These are phyloP conservation scores for Alloteropsis semialata DNA, from an alignment of 176 grass and related monocot species.

Conservation along the genomic window DNA sequence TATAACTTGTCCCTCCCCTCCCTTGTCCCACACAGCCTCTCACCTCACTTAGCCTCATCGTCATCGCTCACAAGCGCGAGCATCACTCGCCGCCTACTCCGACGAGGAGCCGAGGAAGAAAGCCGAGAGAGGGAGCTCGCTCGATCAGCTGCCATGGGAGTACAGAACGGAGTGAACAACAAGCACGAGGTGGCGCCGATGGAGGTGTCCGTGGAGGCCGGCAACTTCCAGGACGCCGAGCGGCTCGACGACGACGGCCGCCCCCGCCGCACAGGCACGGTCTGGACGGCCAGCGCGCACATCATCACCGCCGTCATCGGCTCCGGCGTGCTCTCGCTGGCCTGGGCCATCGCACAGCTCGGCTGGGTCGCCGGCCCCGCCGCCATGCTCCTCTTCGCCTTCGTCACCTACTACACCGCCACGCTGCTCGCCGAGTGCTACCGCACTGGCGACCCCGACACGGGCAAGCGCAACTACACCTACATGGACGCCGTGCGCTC, in stretches of 20 bases:
- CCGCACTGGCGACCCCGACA: conserved; percentile 32
- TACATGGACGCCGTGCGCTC: conserved; percentile 49
- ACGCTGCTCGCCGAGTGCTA: conserved; percentile 52
- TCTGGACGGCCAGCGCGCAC: conserved; percentile 55
- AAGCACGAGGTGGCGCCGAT: background rate
- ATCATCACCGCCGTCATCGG: conserved; percentile 59
- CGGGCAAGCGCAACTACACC: conserved; percentile 46
- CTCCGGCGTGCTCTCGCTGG: conserved; percentile 50
- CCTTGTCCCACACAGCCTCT: background rate
- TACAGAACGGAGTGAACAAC: background rate
- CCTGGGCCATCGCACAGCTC: conserved; percentile 54
- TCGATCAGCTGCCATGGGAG: background rate
- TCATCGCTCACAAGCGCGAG: background rate
- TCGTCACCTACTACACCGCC: conserved; percentile 47
- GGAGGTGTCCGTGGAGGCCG: conserved; percentile 36
- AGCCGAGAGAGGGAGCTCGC: background rate
- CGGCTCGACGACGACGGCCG: conserved; percentile 39
- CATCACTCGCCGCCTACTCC: background rate
- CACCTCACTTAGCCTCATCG: background rate
- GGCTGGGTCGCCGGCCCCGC: conserved; percentile 47
- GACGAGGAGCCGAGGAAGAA: background rate
- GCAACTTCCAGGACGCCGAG: background rate
- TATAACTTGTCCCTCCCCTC: background rate
- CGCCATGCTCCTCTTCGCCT: conserved; percentile 47
- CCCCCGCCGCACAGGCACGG: conserved; percentile 16